Base-by-base conservation (phyloP, 352 stramenopile species). In the Phytophthora gonapodyides region DNA sequence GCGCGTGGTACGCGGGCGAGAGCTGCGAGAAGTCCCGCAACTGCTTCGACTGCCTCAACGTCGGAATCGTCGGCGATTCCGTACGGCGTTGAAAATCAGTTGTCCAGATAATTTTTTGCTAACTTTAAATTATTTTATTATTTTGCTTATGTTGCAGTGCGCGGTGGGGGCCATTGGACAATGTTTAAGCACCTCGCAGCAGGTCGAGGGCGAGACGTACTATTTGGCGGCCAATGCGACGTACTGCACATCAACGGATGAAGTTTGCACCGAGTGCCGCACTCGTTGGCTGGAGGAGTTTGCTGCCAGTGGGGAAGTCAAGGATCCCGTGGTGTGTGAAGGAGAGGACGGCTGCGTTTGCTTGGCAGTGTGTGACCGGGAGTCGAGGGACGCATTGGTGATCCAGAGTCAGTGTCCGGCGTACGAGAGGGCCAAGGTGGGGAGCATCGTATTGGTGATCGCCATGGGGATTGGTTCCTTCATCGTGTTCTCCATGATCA, bases 171-270 rank as follows among this genome's bases (percentile, higher is more conserved):
- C 45, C 17, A 53, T 57, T 35, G 69, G 72, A 5, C 65, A 75
- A 27, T 80, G 72, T 45, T 43, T 74, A 30, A 67, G 57, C n/a
- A 36, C 31, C 17, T 67, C 30, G 7, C 17, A 59, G 27, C 34
- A 52, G 49, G 24, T 67, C 45, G 36, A 61, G 51, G 51, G 66
- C 12, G 11, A 73, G 45, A 80, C 76, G 60, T 82, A 82, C 64
- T 89, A 86, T 51, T 40, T 67, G 6, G 57, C 69, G 8, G 19
- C 34, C 35, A 85, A 75, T 56, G 19, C 53, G 44, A 76, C 64
- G 8, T 89, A 89, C 61, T 89, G 80, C 43, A 67, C 67, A 16
- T 1, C n/a, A 4, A 63, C 61, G 24, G 80, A 89, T 35, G 16
- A 24, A 15, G 21, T 46, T 11, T 89, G 80, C 41, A 52, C 36